Evolutionary conservation across 176 grass and related monocot genomes (phyloP).

Genomic region (Bolboschoenus planiculmis): DNA sequence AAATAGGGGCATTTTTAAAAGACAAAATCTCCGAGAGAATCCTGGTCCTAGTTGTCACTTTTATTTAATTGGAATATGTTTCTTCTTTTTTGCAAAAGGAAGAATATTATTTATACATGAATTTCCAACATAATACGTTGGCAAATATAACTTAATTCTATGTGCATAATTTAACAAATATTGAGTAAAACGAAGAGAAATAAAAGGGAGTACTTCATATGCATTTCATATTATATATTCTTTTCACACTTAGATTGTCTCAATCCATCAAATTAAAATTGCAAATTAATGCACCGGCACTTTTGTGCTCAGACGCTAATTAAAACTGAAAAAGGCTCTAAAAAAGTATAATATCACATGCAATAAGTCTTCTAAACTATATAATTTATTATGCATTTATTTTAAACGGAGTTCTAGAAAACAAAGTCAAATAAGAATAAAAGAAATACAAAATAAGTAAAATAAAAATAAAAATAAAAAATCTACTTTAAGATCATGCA

Average conservation of each 20-base stretch:
- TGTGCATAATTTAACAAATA: neutral
- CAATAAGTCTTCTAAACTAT: neutral
- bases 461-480: constrained; percentile 11
- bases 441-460: neutral
- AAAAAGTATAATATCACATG: too few species aligned
- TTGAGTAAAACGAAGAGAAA: neutral
- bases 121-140: neutral
- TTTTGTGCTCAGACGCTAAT: too few species aligned
- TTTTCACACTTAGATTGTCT: neutral
- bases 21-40: neutral
- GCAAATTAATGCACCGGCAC: neutral
- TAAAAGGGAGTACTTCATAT: neutral
- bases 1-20: constrained; percentile 6
- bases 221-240: neutral
- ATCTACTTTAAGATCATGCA: constrained; percentile 31
- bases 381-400: too few species aligned
- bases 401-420: neutral
- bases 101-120: neutral
- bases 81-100: neutral
- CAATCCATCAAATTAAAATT: neutral
- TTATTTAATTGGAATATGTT: neutral
- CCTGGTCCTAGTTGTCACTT: neutral
- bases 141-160: too few species aligned
- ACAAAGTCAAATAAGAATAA: constrained; percentile 19
- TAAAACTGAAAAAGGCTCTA: neutral